A percentile compares a stretch with the other conserved stretches of the same genome.
Evolutionary conservation across 345 rosid genomes (phyloP).

Genomic region (Triadica sebifera): DNA sequence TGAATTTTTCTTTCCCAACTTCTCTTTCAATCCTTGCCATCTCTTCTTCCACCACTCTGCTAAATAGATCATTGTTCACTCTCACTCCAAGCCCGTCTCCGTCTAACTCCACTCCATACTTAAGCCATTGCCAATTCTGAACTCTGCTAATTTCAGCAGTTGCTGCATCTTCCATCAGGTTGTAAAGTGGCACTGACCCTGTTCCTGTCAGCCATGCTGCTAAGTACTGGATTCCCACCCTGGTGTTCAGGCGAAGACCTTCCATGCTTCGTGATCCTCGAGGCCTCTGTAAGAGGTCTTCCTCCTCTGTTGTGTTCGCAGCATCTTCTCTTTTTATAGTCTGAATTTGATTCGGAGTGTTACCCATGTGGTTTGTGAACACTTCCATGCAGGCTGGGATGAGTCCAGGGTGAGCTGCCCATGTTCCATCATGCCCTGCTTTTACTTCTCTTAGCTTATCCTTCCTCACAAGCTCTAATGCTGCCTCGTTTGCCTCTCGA

Average conservation of each 20-base stretch:
- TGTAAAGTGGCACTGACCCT: slow-evolving; percentile 90
- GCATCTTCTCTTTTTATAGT: slow-evolving; percentile 67
- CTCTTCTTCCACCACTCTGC: slow-evolving; percentile 86
- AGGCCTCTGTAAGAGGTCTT: slow-evolving; percentile 79
- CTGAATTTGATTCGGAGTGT: slow-evolving; percentile 58
- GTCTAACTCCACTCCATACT: slow-evolving; percentile 66
- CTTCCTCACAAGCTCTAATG: slow-evolving; percentile 76
- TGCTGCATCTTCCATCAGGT: slow-evolving; percentile 96
- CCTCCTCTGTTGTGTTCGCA: slow-evolving; percentile 56
- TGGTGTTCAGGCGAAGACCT: slow-evolving; percentile 81
- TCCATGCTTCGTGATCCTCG: slow-evolving; percentile 77
- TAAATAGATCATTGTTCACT: slow-evolving; percentile 62
- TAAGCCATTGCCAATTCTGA: slow-evolving; percentile 95
- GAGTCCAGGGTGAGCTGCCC: slow-evolving; percentile 98
- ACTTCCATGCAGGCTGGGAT: slow-evolving; percentile 69
- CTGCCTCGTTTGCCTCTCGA: slow-evolving; percentile 70
- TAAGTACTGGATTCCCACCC: slow-evolving; percentile 85
- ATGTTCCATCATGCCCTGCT: slow-evolving; percentile 95
- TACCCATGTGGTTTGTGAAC: slow-evolving; percentile 70
- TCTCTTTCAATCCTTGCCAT: slow-evolving; percentile 80
- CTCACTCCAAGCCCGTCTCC: slow-evolving; percentile 75
- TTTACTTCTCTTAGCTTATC: slow-evolving; percentile 84
- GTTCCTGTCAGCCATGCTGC: slow-evolving; percentile 89
- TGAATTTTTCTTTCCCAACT: slow-evolving; percentile 77
- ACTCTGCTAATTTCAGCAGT: slow-evolving; percentile 95